These are phyloP conservation scores for Solanum corneliomulleri DNA, from an alignment of 257 asterid species.

Conservation along the genomic window DNA sequence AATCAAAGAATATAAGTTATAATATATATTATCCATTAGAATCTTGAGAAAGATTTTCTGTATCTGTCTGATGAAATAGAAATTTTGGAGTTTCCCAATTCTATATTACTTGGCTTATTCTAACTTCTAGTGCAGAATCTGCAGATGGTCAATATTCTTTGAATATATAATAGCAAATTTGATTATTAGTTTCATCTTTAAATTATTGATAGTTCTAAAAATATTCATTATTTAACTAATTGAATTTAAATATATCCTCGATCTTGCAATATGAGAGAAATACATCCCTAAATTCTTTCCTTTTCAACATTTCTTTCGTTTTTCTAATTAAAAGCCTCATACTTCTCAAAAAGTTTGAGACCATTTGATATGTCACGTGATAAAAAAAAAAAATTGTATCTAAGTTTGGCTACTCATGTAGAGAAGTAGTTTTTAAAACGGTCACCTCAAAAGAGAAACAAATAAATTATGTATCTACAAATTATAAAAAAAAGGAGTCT, in stretches of 20 bases:
- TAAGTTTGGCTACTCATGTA: too few relatives aligned
- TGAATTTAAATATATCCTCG: rapidly evolving
- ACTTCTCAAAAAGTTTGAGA: too few relatives aligned
- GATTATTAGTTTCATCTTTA: too few relatives aligned
- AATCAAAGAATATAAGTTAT: neutral
- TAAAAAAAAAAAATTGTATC: too few relatives aligned
- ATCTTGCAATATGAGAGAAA: too few relatives aligned
- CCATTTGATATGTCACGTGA: too few relatives aligned
- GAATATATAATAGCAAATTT: too few relatives aligned
- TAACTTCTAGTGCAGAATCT: neutral
- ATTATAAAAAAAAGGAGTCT: neutral
- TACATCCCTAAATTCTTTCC: too few relatives aligned
- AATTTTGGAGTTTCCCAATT: neutral
- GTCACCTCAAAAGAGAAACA: rapidly evolving
- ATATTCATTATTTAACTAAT: rapidly evolving
- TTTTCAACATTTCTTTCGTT: rapidly evolving
- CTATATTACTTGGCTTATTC: neutral
- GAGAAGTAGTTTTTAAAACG: rapidly evolving
- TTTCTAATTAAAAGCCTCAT: too few relatives aligned
- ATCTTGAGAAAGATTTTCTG: neutral
- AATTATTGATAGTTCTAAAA: too few relatives aligned
- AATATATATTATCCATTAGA: too few relatives aligned
- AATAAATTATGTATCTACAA: too few relatives aligned
- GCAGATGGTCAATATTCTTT: neutral
- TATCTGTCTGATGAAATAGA: neutral